Conservation (phyloP, 345 rosid species). For the Brassica juncea region DNA sequence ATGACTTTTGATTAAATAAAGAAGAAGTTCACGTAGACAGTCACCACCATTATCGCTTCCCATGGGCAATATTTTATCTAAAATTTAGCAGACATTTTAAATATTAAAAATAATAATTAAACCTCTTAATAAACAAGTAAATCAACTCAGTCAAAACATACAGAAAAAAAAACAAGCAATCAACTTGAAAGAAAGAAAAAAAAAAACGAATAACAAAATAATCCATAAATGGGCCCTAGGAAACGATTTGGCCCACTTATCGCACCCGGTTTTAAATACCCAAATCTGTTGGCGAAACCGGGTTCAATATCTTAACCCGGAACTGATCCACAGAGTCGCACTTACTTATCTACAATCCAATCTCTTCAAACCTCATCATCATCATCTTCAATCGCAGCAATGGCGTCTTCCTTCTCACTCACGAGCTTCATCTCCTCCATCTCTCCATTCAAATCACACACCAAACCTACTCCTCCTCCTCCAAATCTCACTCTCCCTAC, state of each 20-base stretch:
- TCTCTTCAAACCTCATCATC: constrained; percentile 14
- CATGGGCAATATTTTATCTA: constrained; percentile 20
- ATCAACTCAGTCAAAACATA: too few relatives aligned
- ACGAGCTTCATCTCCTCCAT: constrained; percentile 45
- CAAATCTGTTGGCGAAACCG: background rate
- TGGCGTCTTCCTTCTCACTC: constrained; percentile 67
- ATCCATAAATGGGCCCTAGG: background rate
- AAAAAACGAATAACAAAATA: background rate
- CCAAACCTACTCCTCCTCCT: constrained; percentile 30
- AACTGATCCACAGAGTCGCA: constrained; percentile 16
- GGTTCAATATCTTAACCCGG: constrained; percentile 14
- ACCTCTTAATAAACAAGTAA: background rate
- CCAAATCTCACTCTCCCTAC: constrained; percentile 34
- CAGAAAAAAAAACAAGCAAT: too few relatives aligned
- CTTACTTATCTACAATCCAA: constrained; percentile 41
- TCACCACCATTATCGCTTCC: constrained; percentile 27
- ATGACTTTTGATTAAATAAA: constrained; percentile 19
- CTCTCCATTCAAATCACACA: background rate
- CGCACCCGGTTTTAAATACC: background rate
- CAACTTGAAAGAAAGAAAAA: background rate
- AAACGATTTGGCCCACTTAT: background rate
- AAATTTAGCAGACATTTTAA: background rate
- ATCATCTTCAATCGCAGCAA: constrained; percentile 31
- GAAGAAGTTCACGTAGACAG: constrained; percentile 35
- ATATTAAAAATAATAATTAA: too few relatives aligned